phyloP scores from a whole-genome alignment of 106 monocot genomes.

The Platanthera zijinensis region DNA sequence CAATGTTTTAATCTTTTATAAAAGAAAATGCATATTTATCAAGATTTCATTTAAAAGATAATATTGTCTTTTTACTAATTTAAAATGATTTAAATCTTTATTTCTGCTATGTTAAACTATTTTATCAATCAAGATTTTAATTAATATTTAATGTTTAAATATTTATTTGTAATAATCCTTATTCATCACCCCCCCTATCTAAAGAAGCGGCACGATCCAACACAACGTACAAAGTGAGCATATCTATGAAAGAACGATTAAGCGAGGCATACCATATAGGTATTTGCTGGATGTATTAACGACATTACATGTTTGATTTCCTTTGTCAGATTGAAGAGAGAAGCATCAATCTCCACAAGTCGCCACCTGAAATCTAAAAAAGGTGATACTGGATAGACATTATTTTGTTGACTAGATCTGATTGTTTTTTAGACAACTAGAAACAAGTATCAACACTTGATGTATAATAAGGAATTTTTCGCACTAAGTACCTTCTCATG shows the following conservation, averaged over 20 bases:
- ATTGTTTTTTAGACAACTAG: background rate
- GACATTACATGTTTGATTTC: constrained; percentile 74
- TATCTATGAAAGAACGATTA: background rate
- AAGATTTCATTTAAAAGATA: too few species aligned
- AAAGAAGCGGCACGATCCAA: too few species aligned
- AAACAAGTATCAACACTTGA: background rate
- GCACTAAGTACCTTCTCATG: constrained; percentile 49
- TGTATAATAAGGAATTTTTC: background rate
- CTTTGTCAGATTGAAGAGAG: constrained; percentile 44
- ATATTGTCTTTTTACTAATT: too few species aligned
- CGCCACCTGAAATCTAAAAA: constrained; percentile 63
- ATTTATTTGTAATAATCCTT: too few species aligned
- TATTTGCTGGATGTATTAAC: constrained; percentile 80
- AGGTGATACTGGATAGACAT: constrained; percentile 7
- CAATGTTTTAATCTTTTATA: too few species aligned
- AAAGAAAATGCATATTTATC: too few species aligned
- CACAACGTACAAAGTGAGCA: too few species aligned
- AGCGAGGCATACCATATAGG: constrained; percentile 71
- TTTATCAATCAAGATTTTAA: too few species aligned
- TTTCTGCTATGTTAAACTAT: too few species aligned
- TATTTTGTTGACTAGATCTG: background rate
- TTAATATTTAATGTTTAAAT: too few species aligned
- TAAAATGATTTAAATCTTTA: too few species aligned
- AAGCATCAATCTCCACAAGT: constrained; percentile 89
- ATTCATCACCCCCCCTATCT: too few species aligned